Base-by-base conservation (phyloP, 192 early-diverging fungal genomes). In the Borealophlyctis nickersoniae region DNA sequence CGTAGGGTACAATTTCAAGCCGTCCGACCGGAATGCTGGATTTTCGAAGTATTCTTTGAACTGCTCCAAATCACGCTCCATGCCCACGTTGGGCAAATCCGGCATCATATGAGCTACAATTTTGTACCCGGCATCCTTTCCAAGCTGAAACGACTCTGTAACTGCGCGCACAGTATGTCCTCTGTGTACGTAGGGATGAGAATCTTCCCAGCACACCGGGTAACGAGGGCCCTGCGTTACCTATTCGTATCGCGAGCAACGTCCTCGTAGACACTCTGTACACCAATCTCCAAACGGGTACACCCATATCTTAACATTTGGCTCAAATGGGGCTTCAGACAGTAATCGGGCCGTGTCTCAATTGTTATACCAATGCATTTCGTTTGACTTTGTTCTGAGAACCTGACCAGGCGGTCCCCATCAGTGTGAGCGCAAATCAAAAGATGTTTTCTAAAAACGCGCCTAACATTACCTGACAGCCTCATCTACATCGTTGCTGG, bases 41-140 rank as follows among this genome's bases (percentile, higher is more conserved):
- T 97, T 99, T 72, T 98, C 97, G 86, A 99, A 99, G 49, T 77
- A 83, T 58, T 86, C 83, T 65, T 96, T 95, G 74, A 99, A 98
- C 76, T 99, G 97, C 60, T 97, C 97, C 55, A 99, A 84, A 64
- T 99, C 97, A 31, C 97, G 87, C 74, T 98, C 96, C 94, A 98
- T 98, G 19, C 96, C 96, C 11, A 99, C 96, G 66, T 99, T 99
- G 1, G 97, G 96, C 58, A 99, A 77, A 79, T 99, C 96, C 9
- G 97, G 97, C 97, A 99, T 99, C 97, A 99, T 99, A 62, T 99
- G 97, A 16, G 95, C 87, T 9, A 99, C 97, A 0, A 99, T 89
- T 70, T 99, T 99, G 81, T 94, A 99, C 11, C 97, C 97, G 22
- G 94, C 90, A 65, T 99, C 97, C 74, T 99, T 99, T 60, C 91